These are phyloP conservation scores for Xylaria sp. DNA, from an alignment of 2,329 filamentous ascomycete genomes.

Conservation along the genomic window DNA sequence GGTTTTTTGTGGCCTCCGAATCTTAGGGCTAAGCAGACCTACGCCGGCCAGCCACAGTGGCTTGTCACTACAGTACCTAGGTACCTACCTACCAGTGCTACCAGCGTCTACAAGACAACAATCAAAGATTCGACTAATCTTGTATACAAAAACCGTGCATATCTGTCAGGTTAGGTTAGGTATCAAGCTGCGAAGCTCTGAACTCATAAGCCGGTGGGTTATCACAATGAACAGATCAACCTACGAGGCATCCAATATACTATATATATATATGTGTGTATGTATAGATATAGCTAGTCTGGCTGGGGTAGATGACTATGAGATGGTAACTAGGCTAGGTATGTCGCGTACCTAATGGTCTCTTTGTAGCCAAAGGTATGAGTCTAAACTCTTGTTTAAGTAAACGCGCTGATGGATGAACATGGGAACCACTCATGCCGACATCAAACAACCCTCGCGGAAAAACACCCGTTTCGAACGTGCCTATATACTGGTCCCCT, in stretches of 20 bases:
- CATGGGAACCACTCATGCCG: not conserved
- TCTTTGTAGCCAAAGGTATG: not conserved
- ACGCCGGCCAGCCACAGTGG: constrained; percentile 35
- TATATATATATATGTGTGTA: not conserved
- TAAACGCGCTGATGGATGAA: constrained; percentile 1
- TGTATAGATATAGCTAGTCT: not conserved
- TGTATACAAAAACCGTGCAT: not conserved
- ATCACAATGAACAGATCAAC: not conserved
- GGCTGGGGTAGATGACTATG: constrained; percentile 3
- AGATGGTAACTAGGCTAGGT: not conserved
- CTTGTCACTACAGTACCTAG: not conserved
- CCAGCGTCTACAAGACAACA: too few relatives aligned
- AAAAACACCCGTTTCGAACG: constrained; percentile 4
- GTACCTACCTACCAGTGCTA: not conserved
- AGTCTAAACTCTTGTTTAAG: constrained; percentile 25
- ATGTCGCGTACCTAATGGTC: not conserved
- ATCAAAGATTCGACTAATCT: not conserved
- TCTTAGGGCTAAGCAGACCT: constrained; percentile 48
- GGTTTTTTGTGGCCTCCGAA: constrained; percentile 43
- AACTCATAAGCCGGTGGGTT: not conserved
- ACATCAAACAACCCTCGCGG: not conserved
- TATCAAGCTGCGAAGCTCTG: not conserved
- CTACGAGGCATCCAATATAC: not conserved
- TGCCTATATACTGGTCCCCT: not conserved
- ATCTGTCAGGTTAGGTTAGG: too few relatives aligned